These are phyloP conservation scores for Podila minutissima DNA, from an alignment of 192 early-diverging fungal species.

Conservation along the genomic window DNA sequence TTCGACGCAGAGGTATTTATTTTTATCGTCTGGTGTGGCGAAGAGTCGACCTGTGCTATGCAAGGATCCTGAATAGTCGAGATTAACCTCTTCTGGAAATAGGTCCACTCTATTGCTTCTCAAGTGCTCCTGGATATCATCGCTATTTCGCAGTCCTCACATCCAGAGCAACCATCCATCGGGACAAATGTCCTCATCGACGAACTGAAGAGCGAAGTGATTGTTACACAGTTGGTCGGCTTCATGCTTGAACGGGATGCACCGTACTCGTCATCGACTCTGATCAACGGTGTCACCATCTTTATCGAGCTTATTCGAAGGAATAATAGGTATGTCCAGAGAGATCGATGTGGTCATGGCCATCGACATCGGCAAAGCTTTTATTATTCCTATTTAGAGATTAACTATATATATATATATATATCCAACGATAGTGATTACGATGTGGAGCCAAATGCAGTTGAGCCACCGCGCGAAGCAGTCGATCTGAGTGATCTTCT, in stretches of 20 bases:
- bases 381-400: too few species aligned
- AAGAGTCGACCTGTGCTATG: neutral
- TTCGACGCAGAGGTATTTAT: constrained; percentile 77
- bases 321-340: constrained; percentile 81
- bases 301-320: constrained; percentile 98
- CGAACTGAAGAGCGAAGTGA: constrained; percentile 80
- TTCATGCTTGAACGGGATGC: constrained; percentile 89
- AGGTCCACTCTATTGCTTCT: constrained; percentile 81
- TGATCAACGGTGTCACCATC: constrained; percentile 95
- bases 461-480: constrained; percentile 42
- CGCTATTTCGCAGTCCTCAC: constrained; percentile 79
- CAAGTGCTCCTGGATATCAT: constrained; percentile 88
- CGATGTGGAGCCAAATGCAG: constrained; percentile 47
- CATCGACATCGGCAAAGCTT: neutral
- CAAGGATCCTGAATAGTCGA: neutral
- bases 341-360: neutral
- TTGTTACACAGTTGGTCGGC: constrained; percentile 77
- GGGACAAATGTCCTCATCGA: constrained; percentile 72
- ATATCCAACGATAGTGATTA: constrained; percentile 43
- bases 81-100: neutral
- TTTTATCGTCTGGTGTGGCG: neutral
- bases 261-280: constrained; percentile 84
- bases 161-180: constrained; percentile 69
- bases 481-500: constrained; percentile 93
- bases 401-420: neutral